Percentiles rank a stretch among this genome's conserved stretches.
Conservation (phyloP, 2,329 filamentous ascomycete genomes). For the Pyrenophora graminea region DNA sequence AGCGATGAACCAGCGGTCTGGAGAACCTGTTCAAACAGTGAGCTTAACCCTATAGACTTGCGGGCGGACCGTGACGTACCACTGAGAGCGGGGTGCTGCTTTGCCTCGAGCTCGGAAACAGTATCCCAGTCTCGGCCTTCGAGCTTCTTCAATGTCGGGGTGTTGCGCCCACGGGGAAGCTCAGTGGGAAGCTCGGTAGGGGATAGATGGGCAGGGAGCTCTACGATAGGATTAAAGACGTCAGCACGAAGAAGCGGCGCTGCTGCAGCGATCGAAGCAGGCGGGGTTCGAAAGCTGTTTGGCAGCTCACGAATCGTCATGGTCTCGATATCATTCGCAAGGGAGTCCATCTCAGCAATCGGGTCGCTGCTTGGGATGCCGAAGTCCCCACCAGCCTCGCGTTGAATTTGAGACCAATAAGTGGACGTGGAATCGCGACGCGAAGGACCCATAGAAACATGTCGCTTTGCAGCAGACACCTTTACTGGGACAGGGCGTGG, state of each 20-base stretch:
- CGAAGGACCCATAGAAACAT: not conserved
- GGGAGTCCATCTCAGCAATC: not conserved
- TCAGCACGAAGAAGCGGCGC: not conserved
- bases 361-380: not conserved
- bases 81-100: not conserved
- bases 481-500: not conserved
- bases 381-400: not conserved
- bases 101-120: too few species aligned
- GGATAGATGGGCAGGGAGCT: not conserved
- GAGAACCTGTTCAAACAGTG: constrained; percentile 9
- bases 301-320: not conserved
- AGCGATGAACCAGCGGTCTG: not conserved
- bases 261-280: too few species aligned
- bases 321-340: not conserved
- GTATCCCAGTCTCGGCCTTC: constrained; percentile 1
- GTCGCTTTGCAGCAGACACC: not conserved
- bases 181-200: not conserved
- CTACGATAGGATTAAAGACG: not conserved
- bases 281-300: not conserved
- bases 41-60: constrained; percentile 1
- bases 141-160: constrained; percentile 1
- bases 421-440: not conserved
- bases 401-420: constrained; percentile 1
- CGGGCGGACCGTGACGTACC: not conserved
- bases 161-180: not conserved